Percentiles rank a stretch among this genome's conserved stretches.
These are phyloP conservation scores for Chenopodium berlandieri DNA, from an alignment of 148 eudicot species.

Conservation along the genomic window DNA sequence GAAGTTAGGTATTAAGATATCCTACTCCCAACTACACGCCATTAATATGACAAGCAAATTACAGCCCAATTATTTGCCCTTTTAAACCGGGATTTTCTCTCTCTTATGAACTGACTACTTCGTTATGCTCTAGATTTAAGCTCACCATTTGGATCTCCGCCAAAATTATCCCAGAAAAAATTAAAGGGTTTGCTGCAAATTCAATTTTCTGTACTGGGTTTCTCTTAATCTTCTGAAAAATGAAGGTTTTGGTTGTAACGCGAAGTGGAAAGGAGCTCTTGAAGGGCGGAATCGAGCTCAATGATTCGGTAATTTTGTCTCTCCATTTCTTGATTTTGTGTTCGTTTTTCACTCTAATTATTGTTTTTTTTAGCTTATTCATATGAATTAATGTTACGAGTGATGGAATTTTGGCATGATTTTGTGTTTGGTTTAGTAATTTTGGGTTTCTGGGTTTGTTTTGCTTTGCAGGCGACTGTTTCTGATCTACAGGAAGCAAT, in stretches of 20 bases:
- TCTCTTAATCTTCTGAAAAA: constrained; percentile 32
- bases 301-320: constrained; percentile 55
- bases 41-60: constrained; percentile 19
- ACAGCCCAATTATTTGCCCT: not conserved
- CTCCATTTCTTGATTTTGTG: constrained; percentile 17
- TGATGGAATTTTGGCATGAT: not conserved
- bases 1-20: constrained; percentile 27
- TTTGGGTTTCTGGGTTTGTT: constrained; percentile 9
- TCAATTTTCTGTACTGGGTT: constrained; percentile 25
- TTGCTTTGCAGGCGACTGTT: constrained; percentile 62
- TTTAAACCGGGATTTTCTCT: constrained; percentile 11
- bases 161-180: constrained; percentile 1
- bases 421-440: not conserved
- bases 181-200: constrained; percentile 28
- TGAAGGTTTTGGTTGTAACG: constrained; percentile 72
- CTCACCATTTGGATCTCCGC: constrained; percentile 18
- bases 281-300: constrained; percentile 79
- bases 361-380: not conserved
- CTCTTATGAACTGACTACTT: constrained; percentile 18
- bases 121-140: constrained; percentile 28
- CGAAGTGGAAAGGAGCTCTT: constrained; percentile 81
- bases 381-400: not conserved
- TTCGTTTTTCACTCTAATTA: not conserved
- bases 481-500: constrained; percentile 95
- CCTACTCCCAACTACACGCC: constrained; percentile 42